These are phyloP conservation scores for Phragmites australis DNA, from an alignment of 176 grass and related monocot genomes.

Conservation along the genomic window DNA sequence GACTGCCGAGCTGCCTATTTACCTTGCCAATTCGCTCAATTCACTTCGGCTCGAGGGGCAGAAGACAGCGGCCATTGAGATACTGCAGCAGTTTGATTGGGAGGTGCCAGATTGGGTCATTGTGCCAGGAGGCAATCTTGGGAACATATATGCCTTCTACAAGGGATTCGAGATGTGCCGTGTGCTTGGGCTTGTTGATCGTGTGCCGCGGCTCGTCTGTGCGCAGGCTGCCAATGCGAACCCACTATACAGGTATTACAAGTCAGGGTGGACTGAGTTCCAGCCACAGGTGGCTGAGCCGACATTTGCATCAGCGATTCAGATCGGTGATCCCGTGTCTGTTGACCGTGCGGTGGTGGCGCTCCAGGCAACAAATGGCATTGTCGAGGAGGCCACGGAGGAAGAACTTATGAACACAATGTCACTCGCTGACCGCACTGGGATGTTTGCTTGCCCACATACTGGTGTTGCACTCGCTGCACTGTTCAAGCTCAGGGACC, in stretches of 20 bases:
- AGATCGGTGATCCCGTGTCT: constrained; percentile 90
- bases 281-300: constrained; percentile 59
- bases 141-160: constrained; percentile 98
- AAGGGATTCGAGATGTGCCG: constrained; percentile 98
- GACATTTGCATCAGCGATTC: constrained; percentile 78
- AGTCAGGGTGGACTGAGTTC: constrained; percentile 78
- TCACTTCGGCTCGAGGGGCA: constrained; percentile 85
- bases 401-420: constrained; percentile 98
- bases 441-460: constrained; percentile 97
- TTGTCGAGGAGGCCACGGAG: constrained; percentile 86
- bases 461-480: constrained; percentile 85
- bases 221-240: constrained; percentile 90
- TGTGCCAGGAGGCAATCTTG: constrained; percentile 83
- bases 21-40: constrained; percentile 90
- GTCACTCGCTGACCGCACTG: constrained; percentile 86
- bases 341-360: constrained; percentile 72
- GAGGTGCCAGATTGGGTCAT: constrained; percentile 94
- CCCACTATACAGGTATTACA: constrained; percentile 78
- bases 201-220: constrained; percentile 73
- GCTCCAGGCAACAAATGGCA: constrained; percentile 65
- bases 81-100: constrained; percentile 96
- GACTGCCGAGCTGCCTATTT: constrained; percentile 84
- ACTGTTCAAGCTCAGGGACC: constrained; percentile 76
- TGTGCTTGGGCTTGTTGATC: constrained; percentile 73
- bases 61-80: constrained; percentile 94